Conservation (phyloP, 345 rosid species). For the Hibiscus tridactylites region DNA sequence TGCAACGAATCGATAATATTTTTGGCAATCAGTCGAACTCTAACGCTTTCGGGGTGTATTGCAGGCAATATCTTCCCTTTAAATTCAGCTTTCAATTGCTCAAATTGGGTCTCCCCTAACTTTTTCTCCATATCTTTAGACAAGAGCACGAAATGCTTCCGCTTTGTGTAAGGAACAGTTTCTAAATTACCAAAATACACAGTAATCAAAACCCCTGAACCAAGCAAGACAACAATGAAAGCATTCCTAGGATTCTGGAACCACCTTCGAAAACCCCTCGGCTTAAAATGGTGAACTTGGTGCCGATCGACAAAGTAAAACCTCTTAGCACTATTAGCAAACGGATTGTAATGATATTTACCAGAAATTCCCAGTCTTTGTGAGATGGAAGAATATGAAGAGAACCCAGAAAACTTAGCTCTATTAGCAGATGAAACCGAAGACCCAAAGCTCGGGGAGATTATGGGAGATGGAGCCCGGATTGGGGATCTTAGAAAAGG, state of each 20-base stretch:
- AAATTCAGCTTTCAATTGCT: conserved; percentile 47
- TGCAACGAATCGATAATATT: conserved; percentile 75
- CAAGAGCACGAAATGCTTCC: conserved; percentile 72
- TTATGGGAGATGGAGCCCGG: conserved; percentile 24
- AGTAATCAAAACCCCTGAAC: conserved; percentile 53
- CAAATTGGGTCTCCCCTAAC: conserved; percentile 62
- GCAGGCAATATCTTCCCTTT: conserved; percentile 76
- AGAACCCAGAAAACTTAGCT: conserved; percentile 34
- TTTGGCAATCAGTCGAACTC: conserved; percentile 62
- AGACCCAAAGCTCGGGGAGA: conserved; percentile 15
- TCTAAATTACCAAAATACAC: conserved; percentile 64
- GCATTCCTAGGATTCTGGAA: conserved; percentile 51
- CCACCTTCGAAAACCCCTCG: conserved; percentile 66
- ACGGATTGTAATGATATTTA: conserved; percentile 19
- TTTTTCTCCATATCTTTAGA: conserved; percentile 55
- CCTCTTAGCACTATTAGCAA: conserved; percentile 30
- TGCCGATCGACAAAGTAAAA: conserved; percentile 66
- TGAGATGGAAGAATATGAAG: conserved; percentile 23
- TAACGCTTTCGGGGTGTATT: conserved; percentile 74
- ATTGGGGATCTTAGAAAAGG: conserved; percentile 21
- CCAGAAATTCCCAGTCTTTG: conserved; percentile 21
- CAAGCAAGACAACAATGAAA: conserved; percentile 41
- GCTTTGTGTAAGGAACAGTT: conserved; percentile 78
- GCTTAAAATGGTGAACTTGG: conserved; percentile 62
- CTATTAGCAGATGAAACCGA: conserved; percentile 15